A percentile compares a stretch with the other conserved stretches of the same genome.
These are phyloP conservation scores for Alternaria angustiovoidea DNA, from an alignment of 2,329 filamentous ascomycete species.

Conservation along the genomic window DNA sequence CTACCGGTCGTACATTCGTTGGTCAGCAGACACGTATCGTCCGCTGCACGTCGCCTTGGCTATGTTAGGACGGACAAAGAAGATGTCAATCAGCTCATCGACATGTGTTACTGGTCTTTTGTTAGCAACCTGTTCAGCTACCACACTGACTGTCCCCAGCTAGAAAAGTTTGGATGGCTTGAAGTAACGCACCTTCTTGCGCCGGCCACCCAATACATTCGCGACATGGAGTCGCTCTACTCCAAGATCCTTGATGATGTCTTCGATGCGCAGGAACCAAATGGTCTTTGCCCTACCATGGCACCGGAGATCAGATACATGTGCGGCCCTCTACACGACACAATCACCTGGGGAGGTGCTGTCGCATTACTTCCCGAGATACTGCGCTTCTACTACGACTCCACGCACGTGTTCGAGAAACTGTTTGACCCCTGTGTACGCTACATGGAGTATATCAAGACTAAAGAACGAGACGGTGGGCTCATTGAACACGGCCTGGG, in stretches of 20 bases:
- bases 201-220: conserved; percentile 44
- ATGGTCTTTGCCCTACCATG: conserved; percentile 58
- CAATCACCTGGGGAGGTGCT: conserved; percentile 56
- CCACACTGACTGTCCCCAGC: conserved; percentile 53
- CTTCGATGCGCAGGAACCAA: conserved; percentile 56
- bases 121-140: conserved; percentile 48
- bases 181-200: conserved; percentile 58
- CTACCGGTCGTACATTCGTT: conserved; percentile 49
- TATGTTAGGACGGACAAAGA: conserved; percentile 52
- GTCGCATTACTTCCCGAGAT: conserved; percentile 46
- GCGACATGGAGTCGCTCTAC: conserved; percentile 58
- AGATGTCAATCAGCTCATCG: background rate
- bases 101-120: conserved; percentile 50
- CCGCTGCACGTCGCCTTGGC: conserved; percentile 49
- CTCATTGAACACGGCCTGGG: conserved; percentile 56
- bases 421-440: conserved; percentile 50
- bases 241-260: conserved; percentile 60
- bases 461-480: conserved; percentile 52
- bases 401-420: conserved; percentile 49
- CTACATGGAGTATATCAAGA: conserved; percentile 55
- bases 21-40: conserved; percentile 52
- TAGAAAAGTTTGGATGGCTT: conserved; percentile 59
- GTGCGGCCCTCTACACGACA: conserved; percentile 59
- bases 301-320: conserved; percentile 59
- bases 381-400: conserved; percentile 53